A percentile compares a stretch with the other conserved stretches of the same genome.
Evolutionary conservation across 2,329 filamentous ascomycete species (phyloP).

Genomic region (Alternaria triticina): DNA sequence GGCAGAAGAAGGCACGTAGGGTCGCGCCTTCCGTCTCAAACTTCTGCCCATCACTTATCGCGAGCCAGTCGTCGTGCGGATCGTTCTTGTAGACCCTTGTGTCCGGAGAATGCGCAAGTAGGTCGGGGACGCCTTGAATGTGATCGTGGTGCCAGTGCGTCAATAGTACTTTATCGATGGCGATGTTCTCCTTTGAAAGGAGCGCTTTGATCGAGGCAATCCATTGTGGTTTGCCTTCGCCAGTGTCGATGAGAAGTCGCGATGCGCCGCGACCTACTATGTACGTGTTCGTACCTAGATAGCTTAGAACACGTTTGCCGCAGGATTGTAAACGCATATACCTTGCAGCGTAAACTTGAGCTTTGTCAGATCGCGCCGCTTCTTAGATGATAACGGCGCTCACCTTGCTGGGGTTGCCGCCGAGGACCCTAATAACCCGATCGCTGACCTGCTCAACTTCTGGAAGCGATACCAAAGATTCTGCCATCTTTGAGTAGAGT

Average conservation of each 20-base stretch:
- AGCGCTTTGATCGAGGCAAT: conserved; percentile 67
- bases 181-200: conserved; percentile 71
- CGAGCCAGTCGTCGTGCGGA: conserved; percentile 57
- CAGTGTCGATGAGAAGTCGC: conserved; percentile 88
- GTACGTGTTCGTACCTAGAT: conserved; percentile 88
- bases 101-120: conserved; percentile 68
- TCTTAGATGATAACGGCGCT: conserved; percentile 13
- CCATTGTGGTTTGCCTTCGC: conserved; percentile 81
- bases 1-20: conserved; percentile 69
- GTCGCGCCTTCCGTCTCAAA: conserved; percentile 68
- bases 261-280: conserved; percentile 76
- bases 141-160: conserved; percentile 97
- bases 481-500: conserved; percentile 60
- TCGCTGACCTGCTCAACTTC: conserved; percentile 80
- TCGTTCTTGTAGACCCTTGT: conserved; percentile 71
- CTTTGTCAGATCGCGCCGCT: conserved; percentile 19
- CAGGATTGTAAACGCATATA: conserved; percentile 25
- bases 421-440: conserved; percentile 81
- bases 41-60: conserved; percentile 64
- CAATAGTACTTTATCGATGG: conserved; percentile 73
- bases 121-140: conserved; percentile 73
- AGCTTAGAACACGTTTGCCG: conserved; percentile 12
- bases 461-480: conserved; percentile 68
- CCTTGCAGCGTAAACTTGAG: conserved; percentile 69
- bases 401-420: conserved; percentile 87